Base-by-base conservation (phyloP, 306 rosid genomes). In the Neltuma alba region DNA sequence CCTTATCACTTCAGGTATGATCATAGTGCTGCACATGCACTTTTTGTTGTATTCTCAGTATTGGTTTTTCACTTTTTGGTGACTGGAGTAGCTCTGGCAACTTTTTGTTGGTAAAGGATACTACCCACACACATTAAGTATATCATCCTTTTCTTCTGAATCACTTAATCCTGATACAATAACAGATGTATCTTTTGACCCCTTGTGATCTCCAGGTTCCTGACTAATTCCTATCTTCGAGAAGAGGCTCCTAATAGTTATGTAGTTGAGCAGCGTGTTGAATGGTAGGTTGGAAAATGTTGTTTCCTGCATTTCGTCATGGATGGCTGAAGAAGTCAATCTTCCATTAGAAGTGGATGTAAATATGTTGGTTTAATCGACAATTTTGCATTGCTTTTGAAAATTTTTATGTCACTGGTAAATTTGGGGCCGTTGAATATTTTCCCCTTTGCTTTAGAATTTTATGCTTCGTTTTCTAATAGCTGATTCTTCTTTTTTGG, bases 241-340 rank as follows among this genome's bases (percentile, higher is more conserved):
- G 98, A 91, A 93, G 99, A 96, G 87, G 92, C 97, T 80, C 98
- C 99, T 48, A 92, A 90, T 79, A 96, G 98, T 83, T 93, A 96
- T 86, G 99, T 93, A 75, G 99, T 96, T 83, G 99, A 96, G 92
- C 99, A 96, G 82, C 98, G 92, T 77, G 99, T 96, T 84, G 99
- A 96, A 90, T 96, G 99, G 99, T 84, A 84, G 80, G 91, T 83
- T 54, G 23, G 44, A 58, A 27, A 62, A 44, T 58, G 54, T 83
- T 65, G 28, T 69, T 79, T 75, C 45, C 52, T 42, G 60, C 38
- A 67, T 70, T 75, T 25, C 66, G 36, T 57, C 47, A 40, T 78
- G 75, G 38, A 40, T 78, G 75, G 38, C 68, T 61, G 65, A 64
- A 37, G 77, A 58, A 75, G 42, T 42, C n/a, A 58, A 65, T 72